Evolutionary conservation across 2,329 filamentous ascomycete genomes (phyloP), one percentile per base, ranked within the genome.

Genomic region (Alternaria rosae): DNA sequence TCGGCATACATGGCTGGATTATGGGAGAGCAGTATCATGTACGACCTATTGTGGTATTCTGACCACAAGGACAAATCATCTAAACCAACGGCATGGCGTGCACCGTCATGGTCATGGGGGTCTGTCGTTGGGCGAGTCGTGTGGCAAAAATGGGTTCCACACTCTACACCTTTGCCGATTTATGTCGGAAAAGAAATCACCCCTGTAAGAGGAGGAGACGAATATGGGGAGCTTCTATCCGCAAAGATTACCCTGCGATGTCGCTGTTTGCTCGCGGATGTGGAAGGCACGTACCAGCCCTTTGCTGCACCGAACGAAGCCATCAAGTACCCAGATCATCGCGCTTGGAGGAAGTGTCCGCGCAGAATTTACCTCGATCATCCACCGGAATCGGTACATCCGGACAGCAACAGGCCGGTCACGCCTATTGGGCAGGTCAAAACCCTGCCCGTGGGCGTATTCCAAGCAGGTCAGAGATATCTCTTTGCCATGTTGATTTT

Each of bases 51-150:
- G 3, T 61, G 45, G 59, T 17, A 23, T 3, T 17, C 13, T 9
- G 20, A 52, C 13, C 3, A 28, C 1, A 20, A 25, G 10, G 47
- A 50, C 17, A 23, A n/a, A 11, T 3, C 47, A 32, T 50, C 1
- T 0, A n/a, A 11, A 48, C 47, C 42, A 6, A 12, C 47, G 6
- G 7, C 20, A 54, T 61, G 59, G 59, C 54, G 54, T 1, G 54
- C 54, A 12, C 59, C 59, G 0, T 61, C 59, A 10, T 61, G 59
- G 59, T 61, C 59, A 13, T 61, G 59, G 59, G 47, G 54, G 11
- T 57, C 59, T 5, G 5, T 53, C 6, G 1, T 43, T 0, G 54
- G 47, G 12, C n/a, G 28, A 1, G 42, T 61, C 1, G 9, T 3
- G 5, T 61, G 58, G 58, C 35, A n/a, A 1, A 25, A 9, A 1